Evolutionary conservation across 179 eudicot genomes (phyloP), one percentile per base, ranked within the genome.

Genomic region (Heliamphora pulchella): DNA sequence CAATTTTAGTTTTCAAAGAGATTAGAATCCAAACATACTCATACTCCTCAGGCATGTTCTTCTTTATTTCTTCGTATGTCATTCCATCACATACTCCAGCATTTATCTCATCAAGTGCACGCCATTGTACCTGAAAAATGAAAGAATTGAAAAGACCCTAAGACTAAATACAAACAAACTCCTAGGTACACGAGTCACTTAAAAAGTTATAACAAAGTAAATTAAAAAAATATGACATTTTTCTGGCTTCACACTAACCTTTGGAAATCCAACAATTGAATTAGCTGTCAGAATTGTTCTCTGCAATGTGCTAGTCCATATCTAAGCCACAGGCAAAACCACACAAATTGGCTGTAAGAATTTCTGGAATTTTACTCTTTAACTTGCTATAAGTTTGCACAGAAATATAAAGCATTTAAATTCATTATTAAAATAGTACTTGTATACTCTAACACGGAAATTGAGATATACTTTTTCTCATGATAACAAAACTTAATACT

Each of bases 241-340:
- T 63, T 63, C 31, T 2, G 39, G 54, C 44, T 68, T 43, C 53
- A 47, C 31, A 39, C 87, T 78, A 82, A 96, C 99, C 99, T 96
- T 96, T 18, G 99, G 99, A 74, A 96, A 96, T 76, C 97, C 96
- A 80, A 80, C 94, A 78, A 96, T 91, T 74, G 90, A 91, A 82
- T 83, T 88, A 65, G 98, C 99, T 14, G 98, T 92, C 80, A 91
- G 71, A 76, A 96, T 92, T 81, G 99, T 83, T 83, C 99, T 90
- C 83, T 96, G 99, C 84, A 96, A 88, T 82, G 99, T 96, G 90
- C 99, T 94, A 62, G 99, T 96, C 99, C 99, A 96, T 91, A 94
- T 96, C 99, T 96, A 80, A n/a, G 75, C 53, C 78, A 76, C 61
- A 77, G 44, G 75, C 17, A 83, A 71, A 81, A 79, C 59, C 54